phyloP scores from a whole-genome alignment of 768 basidiomycete species.

The Xerocomus spinulosus region DNA sequence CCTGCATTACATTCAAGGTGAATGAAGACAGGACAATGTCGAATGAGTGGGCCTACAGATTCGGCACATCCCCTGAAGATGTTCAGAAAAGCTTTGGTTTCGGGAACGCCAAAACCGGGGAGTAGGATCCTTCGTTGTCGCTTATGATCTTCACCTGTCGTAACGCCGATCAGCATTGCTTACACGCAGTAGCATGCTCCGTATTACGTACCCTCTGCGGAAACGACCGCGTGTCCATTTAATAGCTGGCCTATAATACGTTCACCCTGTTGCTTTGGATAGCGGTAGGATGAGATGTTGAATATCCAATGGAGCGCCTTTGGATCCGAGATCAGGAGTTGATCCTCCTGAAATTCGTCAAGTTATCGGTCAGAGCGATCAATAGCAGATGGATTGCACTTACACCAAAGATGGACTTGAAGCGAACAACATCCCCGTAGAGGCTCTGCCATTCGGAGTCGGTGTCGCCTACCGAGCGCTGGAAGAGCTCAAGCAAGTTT shows the following conservation, averaged over 20 bases:
- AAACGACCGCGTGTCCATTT: neutral
- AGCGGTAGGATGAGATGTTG: constrained; percentile 40
- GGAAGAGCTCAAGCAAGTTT: constrained; percentile 22
- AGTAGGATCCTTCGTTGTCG: constrained; percentile 52
- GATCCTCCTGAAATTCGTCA: constrained; percentile 34
- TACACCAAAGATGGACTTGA: constrained; percentile 24
- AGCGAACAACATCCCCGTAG: constrained; percentile 25
- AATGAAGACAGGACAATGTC: too few species aligned
- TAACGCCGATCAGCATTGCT: neutral
- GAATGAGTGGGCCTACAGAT: constrained; percentile 1
- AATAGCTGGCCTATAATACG: neutral
- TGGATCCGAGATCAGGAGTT: constrained; percentile 42
- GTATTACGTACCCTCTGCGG: neutral
- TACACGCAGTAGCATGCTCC: constrained; percentile 7
- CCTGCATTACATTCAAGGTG: too few species aligned
- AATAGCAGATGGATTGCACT: too few species aligned
- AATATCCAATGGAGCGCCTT: constrained; percentile 39
- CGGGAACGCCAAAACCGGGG: constrained; percentile 46
- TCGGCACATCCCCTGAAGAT: constrained; percentile 40
- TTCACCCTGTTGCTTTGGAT: constrained; percentile 26
- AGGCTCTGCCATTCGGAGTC: constrained; percentile 29
- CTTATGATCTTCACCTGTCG: constrained; percentile 38
- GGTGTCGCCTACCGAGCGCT: constrained; percentile 23
- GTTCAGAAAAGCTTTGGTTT: constrained; percentile 45
- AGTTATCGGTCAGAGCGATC: too few species aligned